Percentiles rank a stretch among this genome's conserved stretches.
Evolutionary conservation across 1,139 yeast genomes (phyloP).

Genomic region (Protomyces macrosporus): DNA sequence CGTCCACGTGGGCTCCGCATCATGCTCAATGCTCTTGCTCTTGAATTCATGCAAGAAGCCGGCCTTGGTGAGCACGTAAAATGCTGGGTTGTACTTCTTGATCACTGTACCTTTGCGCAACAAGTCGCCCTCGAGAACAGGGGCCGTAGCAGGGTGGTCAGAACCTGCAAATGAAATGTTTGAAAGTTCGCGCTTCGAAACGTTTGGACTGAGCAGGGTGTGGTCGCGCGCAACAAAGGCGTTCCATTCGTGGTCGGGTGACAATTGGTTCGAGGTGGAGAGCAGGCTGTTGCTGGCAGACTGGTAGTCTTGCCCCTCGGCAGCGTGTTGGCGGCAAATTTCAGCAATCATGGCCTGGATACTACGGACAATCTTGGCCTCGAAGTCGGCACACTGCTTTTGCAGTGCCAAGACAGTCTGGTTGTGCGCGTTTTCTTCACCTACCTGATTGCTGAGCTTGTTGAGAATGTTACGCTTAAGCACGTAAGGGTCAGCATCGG

Average conservation of each 20-base stretch:
- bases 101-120: slow-evolving; percentile 42
- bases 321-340: slow-evolving; percentile 37
- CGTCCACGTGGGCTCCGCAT: slow-evolving; percentile 46
- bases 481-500: slow-evolving; percentile 49
- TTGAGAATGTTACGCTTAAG: slow-evolving; percentile 41
- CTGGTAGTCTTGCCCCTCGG: slow-evolving; percentile 35
- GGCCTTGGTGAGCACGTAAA: slow-evolving; percentile 47
- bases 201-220: slow-evolving; percentile 38
- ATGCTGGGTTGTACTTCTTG: slow-evolving; percentile 44
- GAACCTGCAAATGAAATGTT: slow-evolving; percentile 42
- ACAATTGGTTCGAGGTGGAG: slow-evolving; percentile 38
- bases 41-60: slow-evolving; percentile 47
- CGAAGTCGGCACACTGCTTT: slow-evolving; percentile 43
- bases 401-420: slow-evolving; percentile 45
- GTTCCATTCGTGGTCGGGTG: slow-evolving; percentile 46
- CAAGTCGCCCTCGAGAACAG: slow-evolving; percentile 47
- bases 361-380: slow-evolving; percentile 44
- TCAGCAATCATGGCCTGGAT: slow-evolving; percentile 43
- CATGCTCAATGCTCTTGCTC: slow-evolving; percentile 42
- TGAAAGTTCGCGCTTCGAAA: slow-evolving; percentile 40
- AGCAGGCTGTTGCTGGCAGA: slow-evolving; percentile 37
- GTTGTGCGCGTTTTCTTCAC: slow-evolving; percentile 45
- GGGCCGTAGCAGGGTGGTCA: slow-evolving; percentile 42
- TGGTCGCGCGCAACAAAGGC: slow-evolving; percentile 40
- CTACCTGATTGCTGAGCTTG: slow-evolving; percentile 44